Base-by-base conservation (phyloP, 805 yeast species). In the Suhomyces tanzawaensis region DNA sequence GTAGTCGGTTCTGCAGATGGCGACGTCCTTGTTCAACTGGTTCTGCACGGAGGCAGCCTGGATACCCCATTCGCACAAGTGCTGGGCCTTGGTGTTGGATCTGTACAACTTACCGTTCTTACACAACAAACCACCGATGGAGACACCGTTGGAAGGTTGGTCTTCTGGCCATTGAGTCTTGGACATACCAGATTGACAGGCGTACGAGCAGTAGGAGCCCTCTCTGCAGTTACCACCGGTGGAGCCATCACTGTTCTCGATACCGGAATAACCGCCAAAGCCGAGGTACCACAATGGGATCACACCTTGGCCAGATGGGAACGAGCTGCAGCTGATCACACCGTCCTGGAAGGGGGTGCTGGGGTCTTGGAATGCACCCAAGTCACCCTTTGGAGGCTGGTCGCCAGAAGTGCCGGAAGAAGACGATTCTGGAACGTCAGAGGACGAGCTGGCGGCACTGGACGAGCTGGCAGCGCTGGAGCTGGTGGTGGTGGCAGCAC, bases 161-260 rank as follows among this genome's bases (percentile, higher is more conserved):
- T 60, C 49, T 31, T 82, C 67, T 47, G 98, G 98, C 95, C 95
- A 91, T 74, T 91, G 99, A 40, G 97, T 88, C 81, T 91, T 91
- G 57, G 97, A 87, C 96, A 88, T 87, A 77, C 98, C 99, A 29
- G 96, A 81, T 73, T 89, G 95, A 74, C 99, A 91, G 43, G 98
- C 95, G 69, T 91, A 91, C 42, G 98, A 91, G 72, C 99, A 91
- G 81, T 86, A 88, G 56, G 78, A 78, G 42, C 97, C 98, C 52
- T 90, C 96, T 46, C 71, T 62, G 75, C 99, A 91, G 32, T 76
- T 55, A 36, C 84, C 74, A 45, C 87, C 76, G 47, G 87, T 79
- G 48, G 75, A 69, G 43, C 74, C 76, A 47, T 76, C 73, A 39
- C 66, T 62, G 57, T 74, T 69, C 69, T 80, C 78, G 57, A 87